Conservation (phyloP, 2,329 filamentous ascomycete species). For the Furcasterigmium sp. region DNA sequence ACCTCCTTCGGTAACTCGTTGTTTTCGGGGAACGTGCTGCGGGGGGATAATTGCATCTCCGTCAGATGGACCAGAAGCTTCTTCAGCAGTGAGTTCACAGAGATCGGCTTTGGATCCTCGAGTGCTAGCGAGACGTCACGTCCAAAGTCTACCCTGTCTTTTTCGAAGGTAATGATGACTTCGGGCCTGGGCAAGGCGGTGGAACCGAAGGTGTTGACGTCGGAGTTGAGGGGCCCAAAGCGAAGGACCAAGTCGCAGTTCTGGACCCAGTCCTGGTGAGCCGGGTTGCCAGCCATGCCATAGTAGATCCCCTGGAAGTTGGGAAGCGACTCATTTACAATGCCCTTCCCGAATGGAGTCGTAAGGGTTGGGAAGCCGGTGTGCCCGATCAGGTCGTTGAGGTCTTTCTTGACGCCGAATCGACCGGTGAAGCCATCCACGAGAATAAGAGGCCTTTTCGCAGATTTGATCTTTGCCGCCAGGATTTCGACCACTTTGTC, state of each 20-base stretch:
- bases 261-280: conserved; percentile 25
- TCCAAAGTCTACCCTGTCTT: not conserved
- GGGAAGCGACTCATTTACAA: conserved; percentile 36
- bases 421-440: conserved; percentile 39
- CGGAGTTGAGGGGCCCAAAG: conserved; percentile 25
- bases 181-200: not conserved
- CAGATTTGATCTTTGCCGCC: conserved; percentile 12
- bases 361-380: conserved; percentile 39
- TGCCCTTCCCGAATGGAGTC: conserved; percentile 37
- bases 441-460: conserved; percentile 32
- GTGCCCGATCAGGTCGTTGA: conserved; percentile 29
- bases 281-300: conserved; percentile 27
- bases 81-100: conserved; percentile 23
- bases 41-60: conserved; percentile 14
- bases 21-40: not conserved
- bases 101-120: too few species aligned
- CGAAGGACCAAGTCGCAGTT: conserved; percentile 31
- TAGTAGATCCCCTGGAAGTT: conserved; percentile 40
- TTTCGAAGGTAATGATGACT: not conserved
- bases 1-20: conserved; percentile 18
- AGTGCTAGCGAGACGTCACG: too few species aligned
- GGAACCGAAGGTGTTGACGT: not conserved
- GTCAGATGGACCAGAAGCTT: conserved; percentile 13
- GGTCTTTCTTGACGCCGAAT: conserved; percentile 27
- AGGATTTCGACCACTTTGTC: conserved; percentile 20